Evolutionary conservation across 805 yeast genomes (phyloP).

Genomic region (Saccharomycopsis guyanensis): DNA sequence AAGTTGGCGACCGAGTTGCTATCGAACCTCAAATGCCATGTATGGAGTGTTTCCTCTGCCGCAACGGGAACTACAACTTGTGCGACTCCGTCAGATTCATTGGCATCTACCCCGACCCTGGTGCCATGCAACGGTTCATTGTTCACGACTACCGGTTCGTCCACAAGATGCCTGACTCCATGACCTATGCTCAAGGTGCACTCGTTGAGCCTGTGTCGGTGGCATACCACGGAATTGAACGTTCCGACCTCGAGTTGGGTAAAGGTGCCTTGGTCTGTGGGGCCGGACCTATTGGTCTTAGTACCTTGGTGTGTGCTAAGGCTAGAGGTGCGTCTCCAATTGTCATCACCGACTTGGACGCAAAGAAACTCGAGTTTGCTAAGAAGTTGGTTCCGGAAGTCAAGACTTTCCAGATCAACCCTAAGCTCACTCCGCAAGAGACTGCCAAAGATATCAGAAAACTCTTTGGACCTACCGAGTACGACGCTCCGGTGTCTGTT

Average conservation of each 20-base stretch:
- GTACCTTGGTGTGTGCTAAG: slow-evolving; percentile 39
- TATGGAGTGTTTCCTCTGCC: slow-evolving; percentile 32
- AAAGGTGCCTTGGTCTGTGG: slow-evolving; percentile 43
- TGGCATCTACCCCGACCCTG: slow-evolving; percentile 33
- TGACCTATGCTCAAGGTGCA: slow-evolving; percentile 48
- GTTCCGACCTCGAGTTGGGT: slow-evolving; percentile 41
- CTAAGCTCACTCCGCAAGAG: slow-evolving; percentile 27
- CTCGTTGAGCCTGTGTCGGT: slow-evolving; percentile 49
- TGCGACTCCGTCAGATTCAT: slow-evolving; percentile 33
- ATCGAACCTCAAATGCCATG: slow-evolving; percentile 52
- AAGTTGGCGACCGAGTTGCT: slow-evolving; percentile 42
- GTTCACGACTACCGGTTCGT: slow-evolving; percentile 29
- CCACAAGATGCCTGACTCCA: slow-evolving; percentile 32
- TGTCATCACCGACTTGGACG: slow-evolving; percentile 41
- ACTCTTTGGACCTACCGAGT: slow-evolving; percentile 31
- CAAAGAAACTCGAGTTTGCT: slow-evolving; percentile 40
- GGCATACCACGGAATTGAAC: slow-evolving; percentile 44
- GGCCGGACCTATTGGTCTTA: slow-evolving; percentile 55
- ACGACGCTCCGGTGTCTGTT: slow-evolving; percentile 35
- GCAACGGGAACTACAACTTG: slow-evolving; percentile 34
- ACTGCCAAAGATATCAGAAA: slow-evolving; percentile 34
- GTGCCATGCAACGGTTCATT: slow-evolving; percentile 34
- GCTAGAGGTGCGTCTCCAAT: slow-evolving; percentile 49
- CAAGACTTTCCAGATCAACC: slow-evolving; percentile 36
- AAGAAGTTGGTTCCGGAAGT: slow-evolving; percentile 39